These are phyloP conservation scores for Zhuliangozyma blackwelliae DNA, from an alignment of 1,139 yeast species.

Conservation along the genomic window DNA sequence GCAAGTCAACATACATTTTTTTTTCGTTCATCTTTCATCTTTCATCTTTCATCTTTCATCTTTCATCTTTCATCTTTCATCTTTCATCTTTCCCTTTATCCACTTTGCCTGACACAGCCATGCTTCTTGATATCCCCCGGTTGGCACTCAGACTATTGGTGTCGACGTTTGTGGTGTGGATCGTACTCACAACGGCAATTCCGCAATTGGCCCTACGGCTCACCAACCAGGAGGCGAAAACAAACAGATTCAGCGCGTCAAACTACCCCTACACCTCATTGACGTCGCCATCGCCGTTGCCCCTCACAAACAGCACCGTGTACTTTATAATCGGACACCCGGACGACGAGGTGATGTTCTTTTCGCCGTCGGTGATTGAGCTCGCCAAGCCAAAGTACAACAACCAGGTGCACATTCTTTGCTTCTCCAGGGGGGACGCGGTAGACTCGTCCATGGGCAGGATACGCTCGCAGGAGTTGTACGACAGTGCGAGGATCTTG, in stretches of 20 bases:
- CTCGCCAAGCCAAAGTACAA: conserved; percentile 43
- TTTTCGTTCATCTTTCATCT: too few species aligned
- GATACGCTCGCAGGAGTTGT: conserved; percentile 56
- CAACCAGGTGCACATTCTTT: conserved; percentile 56
- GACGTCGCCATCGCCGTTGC: conserved; percentile 32
- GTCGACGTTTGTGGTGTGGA: conserved; percentile 33
- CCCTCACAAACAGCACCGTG: conserved; percentile 32
- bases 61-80: too few species aligned
- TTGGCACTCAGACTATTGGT: conserved; percentile 15
- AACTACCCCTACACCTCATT: conserved; percentile 36
- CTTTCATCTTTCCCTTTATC: not conserved
- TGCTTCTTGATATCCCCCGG: conserved; percentile 13
- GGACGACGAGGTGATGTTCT: conserved; percentile 98
- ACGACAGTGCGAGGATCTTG: conserved; percentile 51
- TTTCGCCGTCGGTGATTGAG: conserved; percentile 72
- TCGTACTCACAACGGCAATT: conserved; percentile 34
- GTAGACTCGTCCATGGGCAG: conserved; percentile 65
- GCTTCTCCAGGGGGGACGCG: conserved; percentile 73
- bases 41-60: too few species aligned
- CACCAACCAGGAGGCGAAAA: conserved; percentile 23
- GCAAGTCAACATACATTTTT: too few species aligned
- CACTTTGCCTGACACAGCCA: not conserved
- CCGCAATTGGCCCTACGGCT: conserved; percentile 35
- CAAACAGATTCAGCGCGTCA: conserved; percentile 17
- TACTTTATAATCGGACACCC: conserved; percentile 86